Percentiles rank a stretch among this genome's conserved stretches.
phyloP scores from a whole-genome alignment of 75 land plant genomes.

The Chamaecyparis obtusa region DNA sequence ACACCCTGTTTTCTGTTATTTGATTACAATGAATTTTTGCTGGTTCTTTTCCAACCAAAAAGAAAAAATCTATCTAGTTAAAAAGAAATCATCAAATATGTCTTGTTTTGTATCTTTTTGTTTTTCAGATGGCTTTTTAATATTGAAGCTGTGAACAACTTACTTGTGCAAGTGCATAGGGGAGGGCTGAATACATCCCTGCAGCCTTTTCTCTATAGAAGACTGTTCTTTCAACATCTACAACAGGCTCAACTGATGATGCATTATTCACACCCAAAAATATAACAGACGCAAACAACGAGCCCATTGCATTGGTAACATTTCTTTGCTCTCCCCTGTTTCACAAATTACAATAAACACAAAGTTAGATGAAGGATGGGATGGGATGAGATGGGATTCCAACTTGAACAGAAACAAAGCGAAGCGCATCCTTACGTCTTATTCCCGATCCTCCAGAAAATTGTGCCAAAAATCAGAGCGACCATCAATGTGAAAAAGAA shows the following conservation, averaged over 20 bases:
- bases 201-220: slow-evolving; percentile 1
- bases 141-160: too few relatives aligned
- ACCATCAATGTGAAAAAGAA: slow-evolving; percentile 62
- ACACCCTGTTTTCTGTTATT: not conserved
- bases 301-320: not conserved
- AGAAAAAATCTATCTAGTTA: not conserved
- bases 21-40: not conserved
- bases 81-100: too few relatives aligned
- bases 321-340: not conserved
- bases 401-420: not conserved
- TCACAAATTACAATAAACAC: too few relatives aligned
- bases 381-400: not conserved
- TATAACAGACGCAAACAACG: not conserved
- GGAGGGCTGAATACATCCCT: not conserved
- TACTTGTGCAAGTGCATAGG: not conserved
- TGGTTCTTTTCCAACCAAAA: not conserved
- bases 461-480: slow-evolving; percentile 74
- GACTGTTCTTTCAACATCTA: not conserved
- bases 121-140: too few relatives aligned
- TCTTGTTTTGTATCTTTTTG: too few relatives aligned
- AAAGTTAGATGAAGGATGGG: not conserved
- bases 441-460: slow-evolving; percentile 77
- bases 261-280: not conserved
- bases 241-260: too few relatives aligned
- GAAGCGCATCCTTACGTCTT: not conserved